Conservation (phyloP, 148 eudicot species). For the Fagopyrum esculentum region DNA sequence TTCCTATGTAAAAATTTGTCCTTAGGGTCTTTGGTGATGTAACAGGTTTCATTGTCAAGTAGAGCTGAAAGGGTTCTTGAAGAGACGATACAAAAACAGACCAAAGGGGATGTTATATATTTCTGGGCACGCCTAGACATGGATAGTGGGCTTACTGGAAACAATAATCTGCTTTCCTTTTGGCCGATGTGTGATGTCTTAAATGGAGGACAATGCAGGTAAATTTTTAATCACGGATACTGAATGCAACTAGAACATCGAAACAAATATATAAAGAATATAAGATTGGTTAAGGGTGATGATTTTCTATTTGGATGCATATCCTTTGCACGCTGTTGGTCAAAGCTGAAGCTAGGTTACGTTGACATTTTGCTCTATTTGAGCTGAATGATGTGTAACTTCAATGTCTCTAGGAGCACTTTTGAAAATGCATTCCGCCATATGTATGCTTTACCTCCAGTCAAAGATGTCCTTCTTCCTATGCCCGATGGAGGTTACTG, state of each 20-base stretch:
- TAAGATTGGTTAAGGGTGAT: neutral
- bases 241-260: neutral
- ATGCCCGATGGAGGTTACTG: slow-evolving; percentile 94
- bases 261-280: neutral
- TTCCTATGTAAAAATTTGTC: neutral
- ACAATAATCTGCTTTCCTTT: slow-evolving; percentile 49
- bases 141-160: slow-evolving; percentile 41
- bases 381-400: neutral
- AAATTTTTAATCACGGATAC: slow-evolving; percentile 8
- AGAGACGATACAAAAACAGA: slow-evolving; percentile 46
- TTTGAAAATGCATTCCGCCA: slow-evolving; percentile 78
- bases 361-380: neutral
- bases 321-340: neutral
- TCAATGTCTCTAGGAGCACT: slow-evolving; percentile 44
- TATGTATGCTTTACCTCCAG: slow-evolving; percentile 82
- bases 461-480: slow-evolving; percentile 85
- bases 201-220: slow-evolving; percentile 95
- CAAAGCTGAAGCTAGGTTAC: neutral
- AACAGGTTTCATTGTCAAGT: slow-evolving; percentile 70
- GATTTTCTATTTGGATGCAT: neutral
- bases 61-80: slow-evolving; percentile 74
- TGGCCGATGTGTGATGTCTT: slow-evolving; percentile 92
- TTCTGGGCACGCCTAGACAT: slow-evolving; percentile 65
- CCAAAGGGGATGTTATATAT: slow-evolving; percentile 72
- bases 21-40: neutral